Evolutionary conservation across 2,329 filamentous ascomycete genomes (phyloP).

Genomic region (Aspergillus bombycis): DNA sequence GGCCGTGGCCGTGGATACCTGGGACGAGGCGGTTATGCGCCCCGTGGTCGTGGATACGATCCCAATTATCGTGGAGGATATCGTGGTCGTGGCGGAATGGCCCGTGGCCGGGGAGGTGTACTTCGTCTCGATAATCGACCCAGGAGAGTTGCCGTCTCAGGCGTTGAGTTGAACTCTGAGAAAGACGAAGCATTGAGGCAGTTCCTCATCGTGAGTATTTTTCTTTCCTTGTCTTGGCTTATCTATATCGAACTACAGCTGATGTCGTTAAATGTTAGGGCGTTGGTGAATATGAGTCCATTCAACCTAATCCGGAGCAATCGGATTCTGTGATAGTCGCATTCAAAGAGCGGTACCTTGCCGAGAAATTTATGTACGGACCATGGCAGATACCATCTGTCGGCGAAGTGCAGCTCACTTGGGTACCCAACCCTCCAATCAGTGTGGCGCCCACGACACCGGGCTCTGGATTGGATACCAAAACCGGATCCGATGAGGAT

Average conservation of each 20-base stretch:
- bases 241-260: slow-evolving; percentile 18
- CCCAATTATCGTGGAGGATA: slow-evolving; percentile 43
- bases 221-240: background rate
- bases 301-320: slow-evolving; percentile 46
- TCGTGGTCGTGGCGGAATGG: slow-evolving; percentile 46
- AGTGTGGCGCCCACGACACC: slow-evolving; percentile 19
- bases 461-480: slow-evolving; percentile 22
- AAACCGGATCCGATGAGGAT: slow-evolving; percentile 31
- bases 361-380: slow-evolving; percentile 58
- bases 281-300: slow-evolving; percentile 51
- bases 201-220: slow-evolving; percentile 53
- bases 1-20: slow-evolving; percentile 42
- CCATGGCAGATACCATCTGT: slow-evolving; percentile 53
- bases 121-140: slow-evolving; percentile 63
- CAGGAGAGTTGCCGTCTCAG: slow-evolving; percentile 55
- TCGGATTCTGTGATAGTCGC: slow-evolving; percentile 46
- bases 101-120: slow-evolving; percentile 52
- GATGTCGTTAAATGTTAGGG: slow-evolving; percentile 34
- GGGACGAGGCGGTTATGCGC: slow-evolving; percentile 41
- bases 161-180: slow-evolving; percentile 50
- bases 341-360: slow-evolving; percentile 55
- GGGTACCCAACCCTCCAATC: slow-evolving; percentile 51
- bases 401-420: slow-evolving; percentile 58
- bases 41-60: slow-evolving; percentile 47
- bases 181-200: slow-evolving; percentile 61